Base-by-base conservation (phyloP, 2,329 filamentous ascomycete genomes). In the Mariannaea sp. region DNA sequence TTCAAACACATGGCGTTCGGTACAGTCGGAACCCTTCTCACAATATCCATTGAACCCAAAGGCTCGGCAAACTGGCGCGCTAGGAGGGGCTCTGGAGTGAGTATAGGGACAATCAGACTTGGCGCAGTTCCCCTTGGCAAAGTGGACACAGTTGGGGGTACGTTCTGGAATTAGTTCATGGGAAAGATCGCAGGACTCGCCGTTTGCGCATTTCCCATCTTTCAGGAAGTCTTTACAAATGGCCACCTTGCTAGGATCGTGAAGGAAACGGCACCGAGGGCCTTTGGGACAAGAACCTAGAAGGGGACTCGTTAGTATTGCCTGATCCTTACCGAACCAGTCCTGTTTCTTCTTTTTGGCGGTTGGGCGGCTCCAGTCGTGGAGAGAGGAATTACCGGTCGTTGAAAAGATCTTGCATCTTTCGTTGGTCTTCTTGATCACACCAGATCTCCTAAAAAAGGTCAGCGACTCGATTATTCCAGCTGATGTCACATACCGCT, bases 31-130 rank as follows among this genome's bases (percentile, higher is more conserved):
- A 56, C 93, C 94, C 70, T 89, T 89, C 57, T 89, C 86, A 77
- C 94, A 97, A 73, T 92, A 97, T 47, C 94, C 93, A 67, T 92
- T 82, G 48, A 86, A 84, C 22, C 90, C 93, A 77, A 99, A 97
- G 16, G 84, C 76, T 64, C 86, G 83, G 75, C 94, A 99, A 41
- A 97, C 90, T 24, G 82, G 85, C 44, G 92, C 90, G 68, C 82
- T 81, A 61, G 89, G 84, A 61, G 88, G 86, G 64, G 94, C 85
- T 69, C 85, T 82, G 65, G 90, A 84, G 77, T 99, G 94, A 68
- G 89, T 82, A 80, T 95, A 97, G 59, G 83, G 88, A 76, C 94
- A 97, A 64, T 87, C 82, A 66, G 85, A 75, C 70, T 97, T 97
- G 66, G 87, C 88, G 78, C 94, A 97, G 69, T 91, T 89, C 68